These are phyloP conservation scores for Aspergillus carbonarius DNA, from an alignment of 2,329 filamentous ascomycete genomes.

Conservation along the genomic window DNA sequence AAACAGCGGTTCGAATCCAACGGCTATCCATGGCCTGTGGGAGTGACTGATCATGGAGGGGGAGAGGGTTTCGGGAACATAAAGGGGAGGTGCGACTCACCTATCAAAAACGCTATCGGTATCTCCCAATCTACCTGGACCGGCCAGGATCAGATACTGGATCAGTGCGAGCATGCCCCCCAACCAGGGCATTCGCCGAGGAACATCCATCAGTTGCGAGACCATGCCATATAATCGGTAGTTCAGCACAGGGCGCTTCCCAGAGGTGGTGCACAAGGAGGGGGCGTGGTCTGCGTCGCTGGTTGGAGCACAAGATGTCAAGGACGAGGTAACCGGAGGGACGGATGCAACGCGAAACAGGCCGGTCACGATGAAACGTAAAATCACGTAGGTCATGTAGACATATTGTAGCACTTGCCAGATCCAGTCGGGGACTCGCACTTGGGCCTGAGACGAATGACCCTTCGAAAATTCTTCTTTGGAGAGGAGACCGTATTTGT, in stretches of 20 bases:
- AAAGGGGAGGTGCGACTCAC: slow-evolving; percentile 59
- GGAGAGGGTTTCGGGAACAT: slow-evolving; percentile 10
- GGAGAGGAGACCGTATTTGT: slow-evolving; percentile 58
- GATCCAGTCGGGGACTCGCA: slow-evolving; percentile 40
- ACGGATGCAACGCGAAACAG: slow-evolving; percentile 67
- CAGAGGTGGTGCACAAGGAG: slow-evolving; percentile 28
- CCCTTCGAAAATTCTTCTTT: slow-evolving; percentile 25
- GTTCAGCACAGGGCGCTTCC: slow-evolving; percentile 64
- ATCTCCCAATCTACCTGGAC: slow-evolving; percentile 72
- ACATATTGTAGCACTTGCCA: slow-evolving; percentile 55
- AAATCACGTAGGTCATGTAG: slow-evolving; percentile 57
- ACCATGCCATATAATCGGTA: slow-evolving; percentile 77
- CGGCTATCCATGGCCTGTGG: background rate
- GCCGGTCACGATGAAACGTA: slow-evolving; percentile 66
- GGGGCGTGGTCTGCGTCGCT: slow-evolving; percentile 30
- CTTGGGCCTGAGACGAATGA: slow-evolving; percentile 33
- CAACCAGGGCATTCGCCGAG: slow-evolving; percentile 87
- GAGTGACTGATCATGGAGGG: background rate
- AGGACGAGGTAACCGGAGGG: slow-evolving; percentile 46
- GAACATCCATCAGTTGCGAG: slow-evolving; percentile 70
- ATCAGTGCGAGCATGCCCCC: slow-evolving; percentile 70
- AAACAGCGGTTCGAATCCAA: background rate
- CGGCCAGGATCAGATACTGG: slow-evolving; percentile 70
- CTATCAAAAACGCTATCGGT: slow-evolving; percentile 81
- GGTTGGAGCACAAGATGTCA: slow-evolving; percentile 24